Evolutionary conservation across 441 rosid species (phyloP).

Genomic region (Francoa sonchifolia): DNA sequence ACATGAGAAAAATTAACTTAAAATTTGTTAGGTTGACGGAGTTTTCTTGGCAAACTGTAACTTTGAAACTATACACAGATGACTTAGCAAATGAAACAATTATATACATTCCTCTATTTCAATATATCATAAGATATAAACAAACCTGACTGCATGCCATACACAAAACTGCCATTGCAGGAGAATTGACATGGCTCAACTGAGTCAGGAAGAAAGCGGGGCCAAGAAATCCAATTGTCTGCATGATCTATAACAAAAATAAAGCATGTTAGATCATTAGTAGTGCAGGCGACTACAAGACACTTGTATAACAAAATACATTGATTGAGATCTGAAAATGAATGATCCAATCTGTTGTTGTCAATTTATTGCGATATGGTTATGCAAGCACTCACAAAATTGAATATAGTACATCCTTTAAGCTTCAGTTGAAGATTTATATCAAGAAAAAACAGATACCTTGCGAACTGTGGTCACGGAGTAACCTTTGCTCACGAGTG

Average conservation of each 20-base stretch:
- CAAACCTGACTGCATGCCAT: conserved; percentile 92
- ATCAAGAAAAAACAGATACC: conserved; percentile 27
- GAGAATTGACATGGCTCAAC: conserved; percentile 79
- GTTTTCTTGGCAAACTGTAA: too few species aligned
- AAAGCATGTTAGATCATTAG: too few species aligned
- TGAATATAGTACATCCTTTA: background rate
- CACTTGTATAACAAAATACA: too few species aligned
- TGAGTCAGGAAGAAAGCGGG: conserved; percentile 95
- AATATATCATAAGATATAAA: too few species aligned
- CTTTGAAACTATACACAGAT: background rate
- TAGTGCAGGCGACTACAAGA: too few species aligned
- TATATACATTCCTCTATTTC: too few species aligned
- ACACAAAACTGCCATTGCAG: conserved; percentile 82
- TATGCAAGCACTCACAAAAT: too few species aligned
- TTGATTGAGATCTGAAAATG: too few species aligned
- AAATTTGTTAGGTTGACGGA: too few species aligned
- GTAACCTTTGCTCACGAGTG: conserved; percentile 69
- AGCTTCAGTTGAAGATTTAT: background rate
- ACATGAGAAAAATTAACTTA: conserved; percentile 5
- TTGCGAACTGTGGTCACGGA: conserved; percentile 79
- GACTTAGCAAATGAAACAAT: too few species aligned
- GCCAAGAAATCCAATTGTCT: conserved; percentile 88
- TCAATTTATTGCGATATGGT: too few species aligned
- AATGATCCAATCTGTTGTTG: too few species aligned
- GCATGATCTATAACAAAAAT: conserved; percentile 64